Percentiles rank a stretch among this genome's conserved stretches.
These are phyloP conservation scores for Cryptococcus sp. DNA, from an alignment of 1,284 basidiomycete species.

Conservation along the genomic window DNA sequence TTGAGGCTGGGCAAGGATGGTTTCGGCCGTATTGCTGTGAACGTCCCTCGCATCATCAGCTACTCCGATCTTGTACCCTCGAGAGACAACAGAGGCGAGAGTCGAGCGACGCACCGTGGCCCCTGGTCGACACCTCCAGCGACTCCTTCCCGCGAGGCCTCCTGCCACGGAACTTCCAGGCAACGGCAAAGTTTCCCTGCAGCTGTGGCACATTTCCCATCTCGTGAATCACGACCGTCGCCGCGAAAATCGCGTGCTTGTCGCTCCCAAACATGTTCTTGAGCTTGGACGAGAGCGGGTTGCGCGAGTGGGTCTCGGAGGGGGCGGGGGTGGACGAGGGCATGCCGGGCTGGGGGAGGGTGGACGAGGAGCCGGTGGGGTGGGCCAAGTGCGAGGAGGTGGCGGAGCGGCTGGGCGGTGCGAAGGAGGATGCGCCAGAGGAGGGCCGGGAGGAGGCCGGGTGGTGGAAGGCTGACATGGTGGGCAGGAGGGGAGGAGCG, in stretches of 20 bases:
- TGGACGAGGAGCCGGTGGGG: too few species aligned
- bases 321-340: too few species aligned
- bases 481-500: too few species aligned
- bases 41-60: not conserved
- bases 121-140: slow-evolving; percentile 8
- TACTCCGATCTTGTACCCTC: not conserved
- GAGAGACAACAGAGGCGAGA: too few species aligned
- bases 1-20: slow-evolving; percentile 30
- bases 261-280: slow-evolving; percentile 32
- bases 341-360: too few species aligned
- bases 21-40: slow-evolving; percentile 14
- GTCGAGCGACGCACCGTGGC: slow-evolving; percentile 9
- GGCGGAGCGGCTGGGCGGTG: too few species aligned
- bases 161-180: slow-evolving; percentile 42
- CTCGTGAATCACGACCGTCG: slow-evolving; percentile 37
- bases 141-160: slow-evolving; percentile 24
- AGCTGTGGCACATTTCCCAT: slow-evolving; percentile 44
- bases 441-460: too few species aligned
- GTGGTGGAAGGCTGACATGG: too few species aligned
- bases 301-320: not conserved
- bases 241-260: slow-evolving; percentile 32
- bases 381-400: too few species aligned
- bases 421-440: too few species aligned
- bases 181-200: slow-evolving; percentile 35
- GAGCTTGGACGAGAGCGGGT: slow-evolving; percentile 17